Evolutionary conservation across 768 basidiomycete genomes (phyloP).

Genomic region (Russula ochroleuca): DNA sequence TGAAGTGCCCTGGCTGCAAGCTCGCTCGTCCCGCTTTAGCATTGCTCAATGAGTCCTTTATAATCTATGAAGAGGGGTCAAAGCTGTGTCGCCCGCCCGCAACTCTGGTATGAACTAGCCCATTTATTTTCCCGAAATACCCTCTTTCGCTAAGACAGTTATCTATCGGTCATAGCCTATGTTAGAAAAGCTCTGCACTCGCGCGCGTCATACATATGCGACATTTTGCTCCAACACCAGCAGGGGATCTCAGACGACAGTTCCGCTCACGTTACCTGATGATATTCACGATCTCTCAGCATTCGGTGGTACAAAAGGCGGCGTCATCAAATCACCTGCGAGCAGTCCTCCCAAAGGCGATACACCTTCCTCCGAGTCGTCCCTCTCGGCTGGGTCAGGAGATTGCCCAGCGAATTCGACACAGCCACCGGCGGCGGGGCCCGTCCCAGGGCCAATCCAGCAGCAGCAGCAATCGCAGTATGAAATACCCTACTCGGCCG

Average conservation of each 20-base stretch:
- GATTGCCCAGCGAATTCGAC: background rate
- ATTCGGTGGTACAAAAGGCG: conserved; percentile 22
- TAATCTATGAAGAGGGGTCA: conserved; percentile 45
- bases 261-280: background rate
- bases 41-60: conserved; percentile 38
- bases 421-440: too few species aligned
- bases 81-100: conserved; percentile 35
- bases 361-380: conserved; percentile 16
- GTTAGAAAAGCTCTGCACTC: conserved; percentile 38
- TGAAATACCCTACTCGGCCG: conserved; percentile 9
- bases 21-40: conserved; percentile 40
- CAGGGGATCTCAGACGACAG: background rate
- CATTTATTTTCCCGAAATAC: background rate
- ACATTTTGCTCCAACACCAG: conserved; percentile 24
- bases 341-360: conserved; percentile 15
- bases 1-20: conserved; percentile 44
- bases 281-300: conserved; percentile 24
- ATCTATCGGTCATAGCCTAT: conserved; percentile 31
- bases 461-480: conserved; percentile 8
- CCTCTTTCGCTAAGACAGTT: background rate
- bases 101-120: conserved; percentile 4
- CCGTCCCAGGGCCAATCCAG: too few species aligned
- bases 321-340: conserved; percentile 20
- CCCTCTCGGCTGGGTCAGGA: conserved; percentile 3
- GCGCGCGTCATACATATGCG: conserved; percentile 36